phyloP scores from a whole-genome alignment of 2,329 filamentous ascomycete genomes.

The Bisporella sp. region DNA sequence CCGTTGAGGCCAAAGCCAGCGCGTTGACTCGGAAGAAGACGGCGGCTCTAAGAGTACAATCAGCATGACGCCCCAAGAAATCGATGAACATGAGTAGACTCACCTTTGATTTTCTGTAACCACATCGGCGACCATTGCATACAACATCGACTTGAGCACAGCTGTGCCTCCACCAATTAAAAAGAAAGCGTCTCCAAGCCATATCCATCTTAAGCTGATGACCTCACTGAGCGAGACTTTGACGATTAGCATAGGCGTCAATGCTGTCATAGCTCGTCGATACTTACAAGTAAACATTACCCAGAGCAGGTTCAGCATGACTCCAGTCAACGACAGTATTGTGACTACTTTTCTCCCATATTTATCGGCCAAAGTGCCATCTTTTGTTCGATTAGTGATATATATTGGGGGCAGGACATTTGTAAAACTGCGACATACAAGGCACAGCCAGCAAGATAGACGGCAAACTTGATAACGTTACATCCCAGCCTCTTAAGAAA shows the following conservation, averaged over 20 bases:
- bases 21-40: slow-evolving; percentile 24
- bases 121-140: slow-evolving; percentile 30
- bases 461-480: slow-evolving; percentile 39
- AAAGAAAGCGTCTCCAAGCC: slow-evolving; percentile 20
- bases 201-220: slow-evolving; percentile 22
- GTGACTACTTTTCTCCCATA: slow-evolving; percentile 11
- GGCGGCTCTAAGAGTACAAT: slow-evolving; percentile 22
- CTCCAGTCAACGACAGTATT: slow-evolving; percentile 3
- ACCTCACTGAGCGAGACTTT: not conserved
- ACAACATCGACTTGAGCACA: slow-evolving; percentile 23
- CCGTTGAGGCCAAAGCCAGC: slow-evolving; percentile 22
- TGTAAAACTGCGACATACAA: not conserved
- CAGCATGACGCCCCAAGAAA: not conserved
- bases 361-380: slow-evolving; percentile 12
- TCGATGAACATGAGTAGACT: not conserved
- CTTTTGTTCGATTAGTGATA: too few relatives aligned
- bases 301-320: slow-evolving; percentile 3
- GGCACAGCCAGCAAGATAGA: slow-evolving; percentile 25
- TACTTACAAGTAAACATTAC: slow-evolving; percentile 9
- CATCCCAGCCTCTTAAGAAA: slow-evolving; percentile 41
- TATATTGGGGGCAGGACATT: too few relatives aligned
- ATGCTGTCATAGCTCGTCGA: too few relatives aligned
- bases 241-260: too few relatives aligned
- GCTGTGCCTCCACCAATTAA: slow-evolving; percentile 29
- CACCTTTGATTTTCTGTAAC: slow-evolving; percentile 25